Evolutionary conservation across 106 monocot species (phyloP).

Genomic region (Xerophyta viscosa): DNA sequence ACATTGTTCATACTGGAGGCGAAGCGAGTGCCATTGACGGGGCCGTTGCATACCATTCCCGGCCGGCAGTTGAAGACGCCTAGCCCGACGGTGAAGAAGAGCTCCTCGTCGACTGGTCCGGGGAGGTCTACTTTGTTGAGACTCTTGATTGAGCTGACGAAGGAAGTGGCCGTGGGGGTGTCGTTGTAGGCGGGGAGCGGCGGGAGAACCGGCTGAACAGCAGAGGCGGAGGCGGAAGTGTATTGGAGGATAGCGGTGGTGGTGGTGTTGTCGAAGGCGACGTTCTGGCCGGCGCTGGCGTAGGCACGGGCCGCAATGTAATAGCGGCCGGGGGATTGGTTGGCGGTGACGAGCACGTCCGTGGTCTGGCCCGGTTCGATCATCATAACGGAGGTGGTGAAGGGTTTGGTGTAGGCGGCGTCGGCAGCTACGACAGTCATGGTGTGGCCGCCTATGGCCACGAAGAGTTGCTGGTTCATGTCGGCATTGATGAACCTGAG

Average conservation of each 20-base stretch:
- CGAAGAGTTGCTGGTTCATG: constrained; percentile 39
- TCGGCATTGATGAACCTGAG: constrained; percentile 43
- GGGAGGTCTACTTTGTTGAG: constrained; percentile 23
- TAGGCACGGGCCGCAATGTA: constrained; percentile 53
- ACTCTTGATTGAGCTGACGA: constrained; percentile 25
- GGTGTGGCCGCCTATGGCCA: constrained; percentile 38
- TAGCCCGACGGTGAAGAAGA: constrained; percentile 51
- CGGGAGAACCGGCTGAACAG: constrained; percentile 21
- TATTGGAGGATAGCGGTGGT: constrained; percentile 16
- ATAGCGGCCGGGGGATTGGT: constrained; percentile 35
- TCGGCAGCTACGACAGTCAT: constrained; percentile 53
- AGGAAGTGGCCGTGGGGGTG: constrained; percentile 28
- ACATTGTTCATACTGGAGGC: constrained; percentile 48
- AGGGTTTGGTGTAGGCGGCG: constrained; percentile 57
- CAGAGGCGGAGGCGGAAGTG: constrained; percentile 13
- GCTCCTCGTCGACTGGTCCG: constrained; percentile 28
- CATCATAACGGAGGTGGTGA: constrained; percentile 34
- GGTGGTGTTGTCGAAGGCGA: constrained; percentile 48
- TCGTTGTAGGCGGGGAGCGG: constrained; percentile 53
- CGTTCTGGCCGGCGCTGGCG: constrained; percentile 19
- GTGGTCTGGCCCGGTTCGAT: constrained; percentile 58
- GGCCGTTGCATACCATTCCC: constrained; percentile 25
- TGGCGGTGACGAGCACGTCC: constrained; percentile 40
- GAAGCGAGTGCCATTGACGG: constrained; percentile 27
- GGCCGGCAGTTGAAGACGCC: constrained; percentile 35